A percentile compares a stretch with the other conserved stretches of the same genome.
phyloP scores from a whole-genome alignment of 192 early-diverging fungal genomes.

The Geosiphon pyriformis region DNA sequence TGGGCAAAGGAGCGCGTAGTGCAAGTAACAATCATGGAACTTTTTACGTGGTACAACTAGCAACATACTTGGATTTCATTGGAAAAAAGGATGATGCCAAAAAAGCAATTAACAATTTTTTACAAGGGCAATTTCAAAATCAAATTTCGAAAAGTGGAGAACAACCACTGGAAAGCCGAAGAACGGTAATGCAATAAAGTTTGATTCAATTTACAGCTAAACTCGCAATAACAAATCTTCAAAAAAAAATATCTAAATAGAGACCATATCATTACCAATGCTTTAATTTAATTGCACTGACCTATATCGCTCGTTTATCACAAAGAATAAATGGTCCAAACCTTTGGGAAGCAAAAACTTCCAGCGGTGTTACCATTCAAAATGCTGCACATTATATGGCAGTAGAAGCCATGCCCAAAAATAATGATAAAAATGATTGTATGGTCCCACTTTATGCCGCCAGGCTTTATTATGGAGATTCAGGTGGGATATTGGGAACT shows the following conservation, averaged over 20 bases:
- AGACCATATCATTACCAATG: constrained; percentile 34
- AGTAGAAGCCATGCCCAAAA: too few species aligned
- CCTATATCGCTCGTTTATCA: constrained; percentile 1
- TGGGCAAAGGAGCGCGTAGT: constrained; percentile 22
- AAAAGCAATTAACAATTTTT: constrained; percentile 16
- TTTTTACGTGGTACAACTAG: constrained; percentile 33
- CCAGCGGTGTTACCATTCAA: neutral
- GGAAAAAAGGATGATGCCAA: constrained; percentile 14
- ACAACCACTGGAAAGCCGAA: constrained; percentile 30
- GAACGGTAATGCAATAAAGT: too few species aligned
- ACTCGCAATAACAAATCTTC: too few species aligned
- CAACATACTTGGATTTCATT: constrained; percentile 26
- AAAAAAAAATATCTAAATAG: too few species aligned
- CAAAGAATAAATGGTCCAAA: neutral
- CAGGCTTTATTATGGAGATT: constrained; percentile 12
- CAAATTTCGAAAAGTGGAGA: constrained; percentile 28
- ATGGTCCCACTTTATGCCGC: neutral
- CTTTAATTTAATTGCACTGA: constrained; percentile 33
- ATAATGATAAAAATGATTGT: neutral
- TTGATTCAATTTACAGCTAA: too few species aligned
- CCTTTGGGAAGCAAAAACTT: constrained; percentile 6
- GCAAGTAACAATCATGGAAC: constrained; percentile 33
- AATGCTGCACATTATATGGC: neutral
- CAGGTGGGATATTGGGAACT: neutral
- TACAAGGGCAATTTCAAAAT: constrained; percentile 3